phyloP scores from a whole-genome alignment of 495 filamentous ascomycete genomes.

The Penicillium maclennaniae region DNA sequence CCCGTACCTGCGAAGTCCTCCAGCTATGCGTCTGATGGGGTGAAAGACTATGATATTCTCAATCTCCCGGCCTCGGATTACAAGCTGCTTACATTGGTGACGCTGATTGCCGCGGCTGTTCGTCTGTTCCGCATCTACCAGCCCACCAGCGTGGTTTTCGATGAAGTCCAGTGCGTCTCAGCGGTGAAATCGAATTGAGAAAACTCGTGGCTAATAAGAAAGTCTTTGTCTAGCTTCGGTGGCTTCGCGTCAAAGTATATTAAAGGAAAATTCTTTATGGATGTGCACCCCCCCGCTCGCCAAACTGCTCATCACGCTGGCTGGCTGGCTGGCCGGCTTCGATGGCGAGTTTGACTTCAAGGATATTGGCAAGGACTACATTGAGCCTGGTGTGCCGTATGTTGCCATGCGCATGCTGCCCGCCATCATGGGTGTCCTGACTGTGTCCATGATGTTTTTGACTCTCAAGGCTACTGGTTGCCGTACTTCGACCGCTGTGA shows the following conservation, averaged over 20 bases:
- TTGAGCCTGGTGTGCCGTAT: constrained; percentile 92
- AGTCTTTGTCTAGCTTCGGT: constrained; percentile 65
- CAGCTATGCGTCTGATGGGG: constrained; percentile 51
- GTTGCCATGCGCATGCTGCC: constrained; percentile 96
- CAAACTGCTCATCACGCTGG: constrained; percentile 91
- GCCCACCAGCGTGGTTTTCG: constrained; percentile 93
- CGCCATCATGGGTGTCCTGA: constrained; percentile 78
- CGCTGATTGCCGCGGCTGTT: constrained; percentile 71
- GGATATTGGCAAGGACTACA: constrained; percentile 97
- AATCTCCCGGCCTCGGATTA: constrained; percentile 75
- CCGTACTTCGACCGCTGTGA: constrained; percentile 71
- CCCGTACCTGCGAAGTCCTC: constrained; percentile 18
- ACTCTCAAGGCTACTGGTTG: constrained; percentile 90
- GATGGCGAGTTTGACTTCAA: constrained; percentile 97
- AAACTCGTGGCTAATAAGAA: background rate
- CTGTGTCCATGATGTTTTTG: constrained; percentile 88
- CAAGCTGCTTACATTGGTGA: constrained; percentile 66
- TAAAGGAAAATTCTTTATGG: constrained; percentile 98
- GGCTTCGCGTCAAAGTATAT: constrained; percentile 98
- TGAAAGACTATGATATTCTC: constrained; percentile 51
- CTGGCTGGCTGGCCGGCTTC: constrained; percentile 93
- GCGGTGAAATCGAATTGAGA: background rate
- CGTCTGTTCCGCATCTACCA: constrained; percentile 95
- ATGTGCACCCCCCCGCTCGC: constrained; percentile 98
- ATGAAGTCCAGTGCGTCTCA: constrained; percentile 89